phyloP scores from a whole-genome alignment of 2,329 filamentous ascomycete genomes.

The Phyllosticta ampelicida region DNA sequence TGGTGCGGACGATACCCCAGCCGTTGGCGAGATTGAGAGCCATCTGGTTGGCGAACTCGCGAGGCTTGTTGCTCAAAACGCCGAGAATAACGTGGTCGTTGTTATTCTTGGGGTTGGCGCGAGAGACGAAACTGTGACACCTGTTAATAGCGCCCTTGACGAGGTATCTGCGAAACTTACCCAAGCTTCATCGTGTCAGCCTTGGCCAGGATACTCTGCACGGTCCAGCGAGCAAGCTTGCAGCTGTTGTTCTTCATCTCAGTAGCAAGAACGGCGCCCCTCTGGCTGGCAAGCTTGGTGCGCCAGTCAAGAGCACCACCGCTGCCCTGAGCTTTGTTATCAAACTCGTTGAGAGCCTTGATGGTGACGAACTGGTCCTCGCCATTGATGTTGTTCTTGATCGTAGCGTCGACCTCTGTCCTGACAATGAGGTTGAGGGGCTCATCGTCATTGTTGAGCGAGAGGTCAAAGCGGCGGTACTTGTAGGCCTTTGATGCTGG shows the following conservation, averaged over 20 bases:
- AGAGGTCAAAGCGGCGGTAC: conserved; percentile 94
- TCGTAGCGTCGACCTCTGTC: conserved; percentile 87
- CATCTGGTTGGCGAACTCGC: conserved; percentile 96
- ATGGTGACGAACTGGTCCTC: conserved; percentile 87
- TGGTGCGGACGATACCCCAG: conserved; percentile 97
- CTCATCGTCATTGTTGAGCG: conserved; percentile 80
- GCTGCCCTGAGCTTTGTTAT: conserved; percentile 91
- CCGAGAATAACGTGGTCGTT: conserved; percentile 92
- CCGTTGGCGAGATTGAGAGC: conserved; percentile 94
- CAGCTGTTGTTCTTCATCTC: conserved; percentile 99
- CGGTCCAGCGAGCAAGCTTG: conserved; percentile 97
- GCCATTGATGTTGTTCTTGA: conserved; percentile 87
- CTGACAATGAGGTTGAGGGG: conserved; percentile 87
- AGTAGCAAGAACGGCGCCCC: conserved; percentile 92
- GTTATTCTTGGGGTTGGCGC: conserved; percentile 81
- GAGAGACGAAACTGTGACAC: conserved; percentile 71
- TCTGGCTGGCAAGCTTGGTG: conserved; percentile 84
- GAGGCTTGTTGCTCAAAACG: conserved; percentile 94
- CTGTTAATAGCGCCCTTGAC: conserved; percentile 17
- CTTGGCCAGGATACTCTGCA: conserved; percentile 90
- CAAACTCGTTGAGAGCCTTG: conserved; percentile 98
- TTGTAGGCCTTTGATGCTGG: conserved; percentile 96
- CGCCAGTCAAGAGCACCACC: conserved; percentile 96
- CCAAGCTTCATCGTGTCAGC: conserved; percentile 99
- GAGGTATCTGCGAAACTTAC: conserved; percentile 40